Evolutionary conservation across 2,329 filamentous ascomycete species (phyloP).

Genomic region (Aspergillus hortae): DNA sequence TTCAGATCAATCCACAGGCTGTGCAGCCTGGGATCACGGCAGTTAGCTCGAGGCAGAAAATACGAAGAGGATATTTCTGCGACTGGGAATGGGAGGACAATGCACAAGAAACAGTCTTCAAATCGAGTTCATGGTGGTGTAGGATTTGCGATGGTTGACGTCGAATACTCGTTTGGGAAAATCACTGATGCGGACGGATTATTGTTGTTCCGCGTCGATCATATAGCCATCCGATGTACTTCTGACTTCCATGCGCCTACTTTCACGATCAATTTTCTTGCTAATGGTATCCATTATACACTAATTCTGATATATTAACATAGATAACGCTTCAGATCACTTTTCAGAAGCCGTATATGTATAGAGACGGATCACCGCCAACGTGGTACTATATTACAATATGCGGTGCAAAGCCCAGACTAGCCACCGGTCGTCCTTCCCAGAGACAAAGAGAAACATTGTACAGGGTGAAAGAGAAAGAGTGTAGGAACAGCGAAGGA

Average conservation of each 20-base stretch:
- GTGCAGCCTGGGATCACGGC: background rate
- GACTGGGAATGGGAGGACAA: background rate
- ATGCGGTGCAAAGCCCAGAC: slow-evolving; percentile 19
- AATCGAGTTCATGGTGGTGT: background rate
- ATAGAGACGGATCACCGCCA: slow-evolving; percentile 14
- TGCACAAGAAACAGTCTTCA: background rate
- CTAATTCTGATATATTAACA: too few relatives aligned
- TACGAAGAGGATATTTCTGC: background rate
- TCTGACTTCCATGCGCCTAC: too few relatives aligned
- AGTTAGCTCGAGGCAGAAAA: background rate
- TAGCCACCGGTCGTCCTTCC: slow-evolving; percentile 17
- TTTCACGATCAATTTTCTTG: too few relatives aligned
- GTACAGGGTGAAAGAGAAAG: slow-evolving; percentile 16
- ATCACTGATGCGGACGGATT: slow-evolving; percentile 26
- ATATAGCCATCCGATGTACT: background rate
- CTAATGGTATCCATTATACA: too few relatives aligned
- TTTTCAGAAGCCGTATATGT: slow-evolving; percentile 19
- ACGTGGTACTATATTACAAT: slow-evolving; percentile 33
- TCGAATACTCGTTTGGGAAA: slow-evolving; percentile 22
- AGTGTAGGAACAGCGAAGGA: slow-evolving; percentile 4
- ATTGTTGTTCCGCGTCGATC: slow-evolving; percentile 23
- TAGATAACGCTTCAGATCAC: slow-evolving; percentile 2
- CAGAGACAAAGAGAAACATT: slow-evolving; percentile 20
- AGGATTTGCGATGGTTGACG: background rate
- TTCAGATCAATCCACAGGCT: background rate